phyloP scores from a whole-genome alignment of 495 filamentous ascomycete species.

The Penicillium subrubescens region DNA sequence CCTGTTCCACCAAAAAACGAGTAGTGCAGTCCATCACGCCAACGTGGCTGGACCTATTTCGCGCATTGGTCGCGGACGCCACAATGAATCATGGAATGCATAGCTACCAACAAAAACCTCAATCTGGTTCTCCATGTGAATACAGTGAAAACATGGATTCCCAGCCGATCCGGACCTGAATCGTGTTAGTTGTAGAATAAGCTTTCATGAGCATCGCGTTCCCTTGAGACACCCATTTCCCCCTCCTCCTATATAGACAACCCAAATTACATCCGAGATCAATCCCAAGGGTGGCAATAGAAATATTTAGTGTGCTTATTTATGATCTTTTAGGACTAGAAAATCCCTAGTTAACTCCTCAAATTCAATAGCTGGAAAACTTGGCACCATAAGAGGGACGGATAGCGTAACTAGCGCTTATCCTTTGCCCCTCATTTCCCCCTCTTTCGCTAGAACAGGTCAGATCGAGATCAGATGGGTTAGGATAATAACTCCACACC shows the following conservation, averaged over 20 bases:
- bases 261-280: not conserved
- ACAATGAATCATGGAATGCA: not conserved
- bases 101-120: not conserved
- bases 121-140: not conserved
- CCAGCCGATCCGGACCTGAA: not conserved
- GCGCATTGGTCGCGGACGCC: slow-evolving; percentile 2
- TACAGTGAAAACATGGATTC: not conserved
- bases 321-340: not conserved
- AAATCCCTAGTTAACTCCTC: not conserved
- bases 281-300: not conserved
- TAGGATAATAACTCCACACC: not conserved
- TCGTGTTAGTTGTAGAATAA: not conserved
- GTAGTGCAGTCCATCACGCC: not conserved
- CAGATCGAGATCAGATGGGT: slow-evolving; percentile 8
- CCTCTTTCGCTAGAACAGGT: slow-evolving; percentile 1
- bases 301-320: slow-evolving; percentile 5
- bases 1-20: not conserved
- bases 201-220: not conserved
- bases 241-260: not conserved
- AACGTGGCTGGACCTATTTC: not conserved
- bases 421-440: slow-evolving; percentile 4
- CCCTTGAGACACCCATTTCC: not conserved
- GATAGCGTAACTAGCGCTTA: not conserved
- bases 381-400: not conserved
- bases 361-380: slow-evolving; percentile 1